These are phyloP conservation scores for Asclepias syriaca DNA, from an alignment of 257 asterid species.

Conservation along the genomic window DNA sequence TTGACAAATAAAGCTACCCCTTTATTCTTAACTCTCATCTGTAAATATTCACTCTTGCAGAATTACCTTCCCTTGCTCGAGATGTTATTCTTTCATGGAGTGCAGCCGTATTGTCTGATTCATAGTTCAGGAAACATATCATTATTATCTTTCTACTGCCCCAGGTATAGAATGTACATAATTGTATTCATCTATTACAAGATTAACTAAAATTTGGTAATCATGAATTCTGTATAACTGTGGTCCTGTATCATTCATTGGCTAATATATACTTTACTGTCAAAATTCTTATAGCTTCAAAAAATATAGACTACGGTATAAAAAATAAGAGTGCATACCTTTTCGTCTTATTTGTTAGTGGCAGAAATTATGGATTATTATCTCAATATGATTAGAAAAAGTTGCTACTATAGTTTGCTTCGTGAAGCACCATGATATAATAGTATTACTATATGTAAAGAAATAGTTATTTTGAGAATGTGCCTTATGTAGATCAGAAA, in stretches of 20 bases:
- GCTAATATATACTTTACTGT: background rate
- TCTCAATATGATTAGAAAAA: too few relatives aligned
- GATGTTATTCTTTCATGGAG: constrained; percentile 93
- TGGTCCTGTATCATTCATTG: background rate
- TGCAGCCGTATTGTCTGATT: constrained; percentile 58
- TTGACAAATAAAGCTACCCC: background rate
- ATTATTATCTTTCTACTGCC: background rate
- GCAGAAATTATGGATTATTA: too few relatives aligned
- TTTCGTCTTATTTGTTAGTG: too few relatives aligned
- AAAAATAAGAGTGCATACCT: too few relatives aligned
- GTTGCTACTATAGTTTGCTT: too few relatives aligned
- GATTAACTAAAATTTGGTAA: background rate
- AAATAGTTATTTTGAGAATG: too few relatives aligned
- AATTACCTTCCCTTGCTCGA: constrained; percentile 89
- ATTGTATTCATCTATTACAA: background rate
- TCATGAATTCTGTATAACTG: background rate
- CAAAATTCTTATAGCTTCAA: background rate
- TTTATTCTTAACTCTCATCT: background rate
- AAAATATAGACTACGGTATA: too few relatives aligned
- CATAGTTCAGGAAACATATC: constrained; percentile 25
- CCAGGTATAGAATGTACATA: background rate
- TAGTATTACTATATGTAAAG: too few relatives aligned
- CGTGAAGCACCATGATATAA: too few relatives aligned
- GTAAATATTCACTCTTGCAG: constrained; percentile 35
- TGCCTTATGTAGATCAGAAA: too few relatives aligned